Conservation (phyloP, 371 early-diverging fungal genomes). For the Massospora cicadina region DNA sequence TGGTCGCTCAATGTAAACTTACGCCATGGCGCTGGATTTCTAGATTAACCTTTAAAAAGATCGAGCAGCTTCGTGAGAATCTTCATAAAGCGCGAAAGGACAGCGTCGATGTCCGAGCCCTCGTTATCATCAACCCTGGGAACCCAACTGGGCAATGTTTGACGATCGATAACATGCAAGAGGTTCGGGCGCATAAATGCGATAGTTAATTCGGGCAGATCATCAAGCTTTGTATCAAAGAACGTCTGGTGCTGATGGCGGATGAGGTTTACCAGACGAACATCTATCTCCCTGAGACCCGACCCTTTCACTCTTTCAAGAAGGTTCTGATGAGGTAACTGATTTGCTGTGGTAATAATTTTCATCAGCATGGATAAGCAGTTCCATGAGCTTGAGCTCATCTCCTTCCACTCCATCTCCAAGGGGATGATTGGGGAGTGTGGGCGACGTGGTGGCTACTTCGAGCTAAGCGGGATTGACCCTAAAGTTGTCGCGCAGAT, state of each 20-base stretch:
- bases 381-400: slow-evolving; percentile 53
- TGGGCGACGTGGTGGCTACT: slow-evolving; percentile 93
- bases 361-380: slow-evolving; percentile 31
- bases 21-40: background rate
- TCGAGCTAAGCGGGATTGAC: slow-evolving; percentile 78
- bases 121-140: slow-evolving; percentile 95
- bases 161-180: slow-evolving; percentile 51
- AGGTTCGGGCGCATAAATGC: background rate
- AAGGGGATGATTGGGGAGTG: slow-evolving; percentile 98
- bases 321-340: slow-evolving; percentile 44
- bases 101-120: slow-evolving; percentile 75
- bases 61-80: slow-evolving; percentile 34
- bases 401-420: slow-evolving; percentile 91
- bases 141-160: slow-evolving; percentile 94
- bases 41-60: slow-evolving; percentile 12
- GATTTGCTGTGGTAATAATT: background rate
- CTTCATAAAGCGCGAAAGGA: slow-evolving; percentile 43
- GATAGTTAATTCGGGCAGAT: slow-evolving; percentile 29
- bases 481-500: slow-evolving; percentile 53
- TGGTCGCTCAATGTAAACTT: slow-evolving; percentile 54
- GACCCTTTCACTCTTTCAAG: slow-evolving; percentile 90
- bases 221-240: slow-evolving; percentile 64
- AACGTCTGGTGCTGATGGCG: slow-evolving; percentile 71
- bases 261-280: slow-evolving; percentile 98
- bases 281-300: slow-evolving; percentile 53